Base-by-base conservation (phyloP, 2,329 filamentous ascomycete genomes). In the Fusarium anguioides region DNA sequence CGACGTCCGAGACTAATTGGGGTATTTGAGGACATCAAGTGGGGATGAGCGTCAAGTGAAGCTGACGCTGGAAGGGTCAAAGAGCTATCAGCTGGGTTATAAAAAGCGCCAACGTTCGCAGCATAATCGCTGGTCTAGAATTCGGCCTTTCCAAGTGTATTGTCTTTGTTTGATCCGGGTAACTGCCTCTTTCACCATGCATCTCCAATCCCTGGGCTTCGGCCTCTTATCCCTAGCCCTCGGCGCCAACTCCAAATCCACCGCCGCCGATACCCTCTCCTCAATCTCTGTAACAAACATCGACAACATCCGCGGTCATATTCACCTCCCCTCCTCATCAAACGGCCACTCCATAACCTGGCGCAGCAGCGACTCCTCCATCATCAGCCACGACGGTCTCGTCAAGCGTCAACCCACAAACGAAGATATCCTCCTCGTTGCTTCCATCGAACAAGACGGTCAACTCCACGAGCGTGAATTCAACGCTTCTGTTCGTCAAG, bases 251-350 rank as follows among this genome's bases (percentile, higher is more conserved):
- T 41, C 52, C 17, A 23, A 45, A 2, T 27, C 33, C 9, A 36
- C 36, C 7, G 39, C 26, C 27, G 24, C 50, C 4, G 49, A 51
- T n/a, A 60, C 54, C 6, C 45, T 72, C 5, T 48, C 57, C 3
- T 48, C 56, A 15, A 40, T 79, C 9, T 45, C 64, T 2, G 57
- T 80, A 3, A 71, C 66, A 36, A 80, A 81, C 59, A 60, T 80
- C 20, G 71, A 76, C 9, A 75, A 80, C 45, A 74, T 81, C 44
- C 74, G 77, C 18, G 78, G 79, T 23, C 80, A 81, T 55, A 61
- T 81, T 20, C 61, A 74, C 36, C 71, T 81, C 7, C 79, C 80
- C 14, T 36, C 52, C 4, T 63, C 66, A 2, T 68, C 72, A 2
- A 73, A 79, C 23, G 75, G 73, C 1, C 60, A 75, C 5, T 29